Base-by-base conservation (phyloP, 768 basidiomycete genomes). In the Leucogyrophana mollusca region DNA sequence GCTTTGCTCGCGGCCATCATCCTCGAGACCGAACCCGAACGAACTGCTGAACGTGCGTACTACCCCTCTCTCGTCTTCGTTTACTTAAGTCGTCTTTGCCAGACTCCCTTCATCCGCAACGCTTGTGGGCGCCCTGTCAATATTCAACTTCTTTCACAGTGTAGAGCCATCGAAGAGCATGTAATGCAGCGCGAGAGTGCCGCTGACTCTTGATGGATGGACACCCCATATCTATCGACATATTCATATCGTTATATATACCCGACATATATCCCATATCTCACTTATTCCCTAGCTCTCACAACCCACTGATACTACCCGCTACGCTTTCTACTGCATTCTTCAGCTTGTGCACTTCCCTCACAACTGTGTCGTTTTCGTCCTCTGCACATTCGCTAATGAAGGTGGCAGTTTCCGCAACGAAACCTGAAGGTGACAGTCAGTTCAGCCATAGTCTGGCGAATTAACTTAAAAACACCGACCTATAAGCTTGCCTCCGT, bases 361-460 rank as follows among this genome's bases (percentile, higher is more conserved):
- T 74, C 4, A 91, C 87, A 13, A 94, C 90, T 47, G 74, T 74
- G 52, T 91, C 89, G 60, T 92, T 85, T 54, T 94, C 93, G 58
- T 95, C 92, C 66, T 93, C 90, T 4, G 82, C 79, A 58, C 84
- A 88, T 64, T 95, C 94, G 4, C 83, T 82, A 44, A 95, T 84
- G 68, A 95, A 93, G 21, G 88, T 85, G 14, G 87, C 73, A 22
- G 91, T 87, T 62, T 95, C 94, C 9, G 82, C 72, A 13, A 79
- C 83, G 56, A 90, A 87, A 9, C 85, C 90, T 90, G 43, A 17
- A 27, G 30, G 34, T 40, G 32, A 30, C 16, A 41, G 39, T 23
- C 35, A 9, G 22, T 42, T 36, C 16, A 3, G 24, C 35, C 8
- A 35, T 43, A 41, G 16, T 17, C 40, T 21, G 16, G 38, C 33